These are phyloP conservation scores for Goffeauzyma gilvescens DNA, from an alignment of 768 basidiomycete species.

Conservation along the genomic window DNA sequence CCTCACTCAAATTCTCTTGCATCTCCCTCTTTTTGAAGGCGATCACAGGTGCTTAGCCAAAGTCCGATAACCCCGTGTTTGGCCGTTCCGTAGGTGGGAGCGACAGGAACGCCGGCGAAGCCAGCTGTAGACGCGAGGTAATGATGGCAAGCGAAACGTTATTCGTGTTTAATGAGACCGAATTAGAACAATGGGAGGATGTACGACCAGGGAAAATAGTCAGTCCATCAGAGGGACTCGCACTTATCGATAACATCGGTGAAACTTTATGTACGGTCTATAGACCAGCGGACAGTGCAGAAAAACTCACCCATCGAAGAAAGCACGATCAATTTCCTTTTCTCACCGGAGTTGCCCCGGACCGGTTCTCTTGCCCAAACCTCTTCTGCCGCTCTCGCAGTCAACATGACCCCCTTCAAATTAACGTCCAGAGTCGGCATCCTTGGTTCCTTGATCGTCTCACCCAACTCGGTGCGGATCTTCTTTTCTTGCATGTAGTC, in stretches of 20 bases:
- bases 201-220: too few species aligned
- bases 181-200: too few species aligned
- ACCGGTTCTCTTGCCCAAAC: background rate
- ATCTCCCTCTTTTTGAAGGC: background rate
- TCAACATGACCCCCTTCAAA: slow-evolving; percentile 5
- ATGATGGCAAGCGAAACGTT: too few species aligned
- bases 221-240: background rate
- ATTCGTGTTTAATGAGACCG: too few species aligned
- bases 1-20: background rate
- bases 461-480: background rate
- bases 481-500: background rate
- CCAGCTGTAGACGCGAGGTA: background rate
- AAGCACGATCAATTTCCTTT: background rate
- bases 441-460: background rate
- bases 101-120: background rate
- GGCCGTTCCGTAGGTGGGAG: background rate
- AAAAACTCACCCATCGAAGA: background rate
- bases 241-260: too few species aligned
- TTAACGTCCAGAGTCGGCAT: slow-evolving; percentile 7
- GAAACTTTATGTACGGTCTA: too few species aligned
- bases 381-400: slow-evolving; percentile 1
- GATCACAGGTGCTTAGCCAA: background rate
- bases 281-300: background rate
- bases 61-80: background rate
- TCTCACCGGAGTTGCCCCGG: too few species aligned